phyloP scores from a whole-genome alignment of 2,329 filamentous ascomycete genomes.

The Colletotrichum phormii region DNA sequence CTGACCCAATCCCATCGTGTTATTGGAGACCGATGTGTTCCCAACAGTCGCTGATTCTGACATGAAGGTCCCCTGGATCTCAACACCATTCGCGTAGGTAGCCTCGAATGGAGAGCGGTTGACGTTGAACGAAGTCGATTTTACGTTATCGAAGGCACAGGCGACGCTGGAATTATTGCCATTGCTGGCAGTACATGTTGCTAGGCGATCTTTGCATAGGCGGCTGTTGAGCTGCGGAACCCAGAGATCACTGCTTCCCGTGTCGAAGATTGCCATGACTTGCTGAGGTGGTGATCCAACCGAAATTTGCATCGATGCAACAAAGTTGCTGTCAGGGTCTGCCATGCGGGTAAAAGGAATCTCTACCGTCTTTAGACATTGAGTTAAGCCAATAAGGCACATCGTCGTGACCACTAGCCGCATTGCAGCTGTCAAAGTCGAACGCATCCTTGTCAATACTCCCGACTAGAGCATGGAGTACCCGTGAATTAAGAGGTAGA shows the following conservation, averaged over 20 bases:
- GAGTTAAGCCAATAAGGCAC: neutral
- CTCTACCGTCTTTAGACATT: neutral
- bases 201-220: neutral
- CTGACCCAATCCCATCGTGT: constrained; percentile 7
- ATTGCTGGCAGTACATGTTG: neutral
- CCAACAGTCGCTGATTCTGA: neutral
- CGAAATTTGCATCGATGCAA: neutral
- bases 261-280: constrained; percentile 19
- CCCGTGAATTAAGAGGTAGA: neutral
- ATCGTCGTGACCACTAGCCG: neutral
- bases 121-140: neutral
- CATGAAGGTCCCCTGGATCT: neutral
- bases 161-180: neutral
- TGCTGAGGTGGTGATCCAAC: neutral
- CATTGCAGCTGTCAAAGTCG: neutral
- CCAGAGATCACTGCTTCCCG: constrained; percentile 19
- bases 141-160: neutral
- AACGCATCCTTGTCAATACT: neutral
- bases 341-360: neutral
- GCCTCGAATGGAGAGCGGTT: neutral
- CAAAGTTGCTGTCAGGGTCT: neutral
- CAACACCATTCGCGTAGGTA: neutral
- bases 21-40: neutral
- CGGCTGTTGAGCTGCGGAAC: constrained; percentile 14
- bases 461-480: neutral